Evolutionary conservation across 2,329 filamentous ascomycete species (phyloP).

Genomic region (Neonectria ditissima): DNA sequence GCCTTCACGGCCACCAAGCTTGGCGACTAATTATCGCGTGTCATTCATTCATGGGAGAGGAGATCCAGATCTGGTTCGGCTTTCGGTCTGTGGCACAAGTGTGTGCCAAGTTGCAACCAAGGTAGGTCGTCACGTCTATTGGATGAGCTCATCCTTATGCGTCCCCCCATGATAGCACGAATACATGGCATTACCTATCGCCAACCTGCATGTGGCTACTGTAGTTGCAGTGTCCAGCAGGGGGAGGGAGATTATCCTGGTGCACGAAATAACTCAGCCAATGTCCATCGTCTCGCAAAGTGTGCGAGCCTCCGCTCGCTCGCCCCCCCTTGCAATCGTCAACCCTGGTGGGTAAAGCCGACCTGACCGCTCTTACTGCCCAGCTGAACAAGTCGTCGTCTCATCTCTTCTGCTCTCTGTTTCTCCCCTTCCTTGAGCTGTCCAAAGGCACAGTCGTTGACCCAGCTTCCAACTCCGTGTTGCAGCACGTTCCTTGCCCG

Average conservation of each 20-base stretch:
- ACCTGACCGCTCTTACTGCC: conserved; percentile 71
- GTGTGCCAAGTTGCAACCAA: background rate
- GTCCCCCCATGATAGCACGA: background rate
- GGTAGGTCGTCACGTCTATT: background rate
- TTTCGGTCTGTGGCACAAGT: conserved; percentile 17
- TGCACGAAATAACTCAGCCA: conserved; percentile 11
- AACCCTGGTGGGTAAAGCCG: conserved; percentile 72
- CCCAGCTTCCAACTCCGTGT: conserved; percentile 78
- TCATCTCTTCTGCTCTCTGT: conserved; percentile 71
- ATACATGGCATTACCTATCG: conserved; percentile 18
- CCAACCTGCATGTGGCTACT: conserved; percentile 23
- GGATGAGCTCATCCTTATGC: conserved; percentile 1
- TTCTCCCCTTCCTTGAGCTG: conserved; percentile 57
- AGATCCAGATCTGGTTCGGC: conserved; percentile 19
- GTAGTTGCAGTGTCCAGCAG: conserved; percentile 1
- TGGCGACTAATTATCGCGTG: conserved; percentile 15
- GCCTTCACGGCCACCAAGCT: conserved; percentile 19
- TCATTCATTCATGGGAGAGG: background rate
- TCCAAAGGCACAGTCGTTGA: conserved; percentile 68
- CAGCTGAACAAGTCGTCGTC: conserved; percentile 70
- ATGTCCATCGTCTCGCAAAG: conserved; percentile 1
- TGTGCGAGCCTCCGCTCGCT: conserved; percentile 23
- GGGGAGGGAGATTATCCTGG: conserved; percentile 8
- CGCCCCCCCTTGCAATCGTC: conserved; percentile 16
- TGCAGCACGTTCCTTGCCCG: conserved; percentile 80